phyloP scores from a whole-genome alignment of 495 filamentous ascomycete species.

The Tuber aestivum region DNA sequence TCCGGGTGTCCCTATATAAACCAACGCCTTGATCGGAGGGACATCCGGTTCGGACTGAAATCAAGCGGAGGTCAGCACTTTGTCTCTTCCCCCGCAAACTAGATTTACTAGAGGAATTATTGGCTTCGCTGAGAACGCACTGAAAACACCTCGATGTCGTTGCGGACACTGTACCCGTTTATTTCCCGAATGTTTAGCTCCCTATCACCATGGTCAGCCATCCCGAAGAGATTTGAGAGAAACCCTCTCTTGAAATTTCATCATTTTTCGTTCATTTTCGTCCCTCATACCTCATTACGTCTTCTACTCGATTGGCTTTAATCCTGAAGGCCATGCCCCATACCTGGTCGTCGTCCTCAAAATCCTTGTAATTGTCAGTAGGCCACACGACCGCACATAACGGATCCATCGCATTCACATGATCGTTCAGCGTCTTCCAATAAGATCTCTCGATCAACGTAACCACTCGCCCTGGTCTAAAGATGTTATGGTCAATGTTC shows the following conservation, averaged over 20 bases:
- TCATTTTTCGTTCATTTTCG: neutral
- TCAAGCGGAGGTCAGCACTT: conserved; percentile 8
- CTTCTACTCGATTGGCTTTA: conserved; percentile 57
- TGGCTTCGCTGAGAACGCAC: neutral
- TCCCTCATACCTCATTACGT: conserved; percentile 58
- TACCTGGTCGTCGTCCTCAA: conserved; percentile 58
- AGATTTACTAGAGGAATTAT: neutral
- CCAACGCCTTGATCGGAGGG: conserved; percentile 52
- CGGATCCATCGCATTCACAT: conserved; percentile 40
- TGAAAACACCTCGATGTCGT: conserved; percentile 19
- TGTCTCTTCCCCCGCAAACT: neutral
- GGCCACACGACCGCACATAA: conserved; percentile 14
- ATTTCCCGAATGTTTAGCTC: conserved; percentile 97
- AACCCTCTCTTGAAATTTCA: neutral
- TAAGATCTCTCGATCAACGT: conserved; percentile 77
- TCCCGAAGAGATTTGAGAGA: neutral
- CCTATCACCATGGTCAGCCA: conserved; percentile 13
- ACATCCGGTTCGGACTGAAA: neutral
- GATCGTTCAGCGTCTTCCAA: conserved; percentile 74
- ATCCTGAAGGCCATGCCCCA: conserved; percentile 97
- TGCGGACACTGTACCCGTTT: conserved; percentile 66
- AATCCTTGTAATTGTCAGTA: conserved; percentile 15
- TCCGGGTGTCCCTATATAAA: conserved; percentile 90
- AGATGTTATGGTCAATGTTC: neutral
- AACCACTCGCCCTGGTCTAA: conserved; percentile 75